These are phyloP conservation scores for Plasmodium inui DNA, from an alignment of 169 alveolate species.

Conservation along the genomic window DNA sequence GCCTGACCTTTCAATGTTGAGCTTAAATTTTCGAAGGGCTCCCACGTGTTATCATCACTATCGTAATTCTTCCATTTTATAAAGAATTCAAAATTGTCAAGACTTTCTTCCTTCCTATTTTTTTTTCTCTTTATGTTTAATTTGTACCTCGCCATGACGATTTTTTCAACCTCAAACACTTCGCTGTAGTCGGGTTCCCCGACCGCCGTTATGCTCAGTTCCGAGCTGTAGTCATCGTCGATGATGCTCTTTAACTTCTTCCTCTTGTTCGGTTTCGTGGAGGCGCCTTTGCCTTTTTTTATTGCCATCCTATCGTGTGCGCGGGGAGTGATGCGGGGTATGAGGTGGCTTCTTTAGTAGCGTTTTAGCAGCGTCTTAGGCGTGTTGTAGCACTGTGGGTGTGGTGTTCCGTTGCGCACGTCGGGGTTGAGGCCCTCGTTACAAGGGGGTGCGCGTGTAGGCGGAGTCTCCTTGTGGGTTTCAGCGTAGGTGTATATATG, in stretches of 20 bases:
- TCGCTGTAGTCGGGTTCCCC: constrained; percentile 74
- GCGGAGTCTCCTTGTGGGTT: not conserved
- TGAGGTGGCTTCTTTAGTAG: not conserved
- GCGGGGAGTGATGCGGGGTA: not conserved
- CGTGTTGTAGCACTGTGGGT: not conserved
- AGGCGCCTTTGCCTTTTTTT: constrained; percentile 5
- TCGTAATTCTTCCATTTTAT: constrained; percentile 75
- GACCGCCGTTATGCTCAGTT: constrained; percentile 5
- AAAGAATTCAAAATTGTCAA: constrained; percentile 68
- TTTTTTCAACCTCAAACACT: constrained; percentile 66
- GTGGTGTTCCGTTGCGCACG: not conserved
- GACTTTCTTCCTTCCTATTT: constrained; percentile 44
- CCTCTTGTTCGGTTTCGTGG: constrained; percentile 10
- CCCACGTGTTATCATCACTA: constrained; percentile 75
- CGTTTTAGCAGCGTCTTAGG: not conserved
- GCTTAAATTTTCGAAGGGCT: constrained; percentile 73
- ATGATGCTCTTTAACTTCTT: constrained; percentile 1
- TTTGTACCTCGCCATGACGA: constrained; percentile 67
- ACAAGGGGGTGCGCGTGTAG: not conserved
- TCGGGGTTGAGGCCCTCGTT: not conserved
- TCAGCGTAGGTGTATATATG: not conserved
- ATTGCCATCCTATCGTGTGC: constrained; percentile 4
- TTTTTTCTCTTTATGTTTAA: constrained; percentile 27
- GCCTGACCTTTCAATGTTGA: constrained; percentile 54
- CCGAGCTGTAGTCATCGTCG: constrained; percentile 51